These are phyloP conservation scores for Russula brevipes DNA, from an alignment of 768 basidiomycete genomes.

Conservation along the genomic window DNA sequence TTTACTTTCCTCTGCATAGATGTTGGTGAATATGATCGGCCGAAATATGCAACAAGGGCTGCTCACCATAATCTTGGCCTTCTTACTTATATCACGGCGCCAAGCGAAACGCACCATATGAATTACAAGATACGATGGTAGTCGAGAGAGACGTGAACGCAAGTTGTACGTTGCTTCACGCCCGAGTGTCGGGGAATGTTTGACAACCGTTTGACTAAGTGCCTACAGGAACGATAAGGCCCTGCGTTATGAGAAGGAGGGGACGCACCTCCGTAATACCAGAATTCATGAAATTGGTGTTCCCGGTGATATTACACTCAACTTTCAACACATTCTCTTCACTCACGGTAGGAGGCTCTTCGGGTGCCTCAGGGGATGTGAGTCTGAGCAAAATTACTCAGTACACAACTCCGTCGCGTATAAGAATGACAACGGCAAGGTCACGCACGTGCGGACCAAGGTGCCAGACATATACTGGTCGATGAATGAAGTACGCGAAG, in stretches of 20 bases:
- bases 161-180: constrained; percentile 80
- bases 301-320: constrained; percentile 83
- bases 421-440: not conserved
- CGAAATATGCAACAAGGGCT: not conserved
- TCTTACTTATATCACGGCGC: constrained; percentile 84
- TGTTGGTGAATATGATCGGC: not conserved
- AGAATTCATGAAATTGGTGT: constrained; percentile 83
- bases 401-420: not conserved
- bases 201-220: constrained; percentile 81
- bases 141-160: constrained; percentile 71
- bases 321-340: constrained; percentile 80
- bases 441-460: constrained; percentile 62
- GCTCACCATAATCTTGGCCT: constrained; percentile 92
- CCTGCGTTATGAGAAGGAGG: not conserved
- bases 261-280: constrained; percentile 63
- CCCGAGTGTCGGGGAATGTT: constrained; percentile 72
- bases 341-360: constrained; percentile 61
- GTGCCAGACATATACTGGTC: constrained; percentile 78
- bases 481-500: constrained; percentile 47
- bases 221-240: constrained; percentile 43
- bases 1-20: constrained; percentile 74
- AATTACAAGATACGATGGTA: constrained; percentile 81
- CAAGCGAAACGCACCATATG: constrained; percentile 98
- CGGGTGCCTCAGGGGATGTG: constrained; percentile 74
- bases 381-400: constrained; percentile 42